A percentile compares a stretch with the other conserved stretches of the same genome.
phyloP scores from a whole-genome alignment of 345 rosid genomes.

The Populus nigra region DNA sequence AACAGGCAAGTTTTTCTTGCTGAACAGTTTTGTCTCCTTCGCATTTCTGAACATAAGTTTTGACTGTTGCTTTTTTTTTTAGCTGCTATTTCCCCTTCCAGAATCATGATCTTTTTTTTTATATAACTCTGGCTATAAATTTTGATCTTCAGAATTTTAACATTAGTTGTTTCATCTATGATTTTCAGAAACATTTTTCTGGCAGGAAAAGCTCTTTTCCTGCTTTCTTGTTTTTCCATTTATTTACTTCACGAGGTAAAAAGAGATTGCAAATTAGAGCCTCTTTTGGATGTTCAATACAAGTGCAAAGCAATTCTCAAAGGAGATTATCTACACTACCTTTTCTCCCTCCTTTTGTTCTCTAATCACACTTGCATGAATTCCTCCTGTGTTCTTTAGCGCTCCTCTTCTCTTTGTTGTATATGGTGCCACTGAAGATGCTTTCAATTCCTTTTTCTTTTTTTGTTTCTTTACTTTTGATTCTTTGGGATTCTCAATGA shows the following conservation, averaged over 20 bases:
- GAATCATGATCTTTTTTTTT: not conserved
- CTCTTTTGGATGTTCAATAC: not conserved
- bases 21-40: not conserved
- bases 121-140: not conserved
- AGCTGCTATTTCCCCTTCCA: not conserved
- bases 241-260: not conserved
- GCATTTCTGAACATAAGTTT: not conserved
- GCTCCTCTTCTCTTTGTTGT: not conserved
- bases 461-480: not conserved
- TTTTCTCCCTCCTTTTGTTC: not conserved
- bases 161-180: not conserved
- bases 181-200: conserved; percentile 3
- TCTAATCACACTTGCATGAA: not conserved
- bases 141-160: not conserved
- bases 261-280: not conserved
- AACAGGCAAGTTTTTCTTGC: not conserved
- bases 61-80: not conserved
- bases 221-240: too few relatives aligned
- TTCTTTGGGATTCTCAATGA: conserved; percentile 4
- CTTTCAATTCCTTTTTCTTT: not conserved
- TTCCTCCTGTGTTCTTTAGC: not conserved
- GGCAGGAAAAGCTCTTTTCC: not conserved
- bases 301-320: not conserved
- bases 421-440: conserved; percentile 1
- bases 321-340: not conserved